Percentiles rank a stretch among this genome's conserved stretches.
Conservation (phyloP, 305 asterid species). For the Fraxinus sp. region DNA sequence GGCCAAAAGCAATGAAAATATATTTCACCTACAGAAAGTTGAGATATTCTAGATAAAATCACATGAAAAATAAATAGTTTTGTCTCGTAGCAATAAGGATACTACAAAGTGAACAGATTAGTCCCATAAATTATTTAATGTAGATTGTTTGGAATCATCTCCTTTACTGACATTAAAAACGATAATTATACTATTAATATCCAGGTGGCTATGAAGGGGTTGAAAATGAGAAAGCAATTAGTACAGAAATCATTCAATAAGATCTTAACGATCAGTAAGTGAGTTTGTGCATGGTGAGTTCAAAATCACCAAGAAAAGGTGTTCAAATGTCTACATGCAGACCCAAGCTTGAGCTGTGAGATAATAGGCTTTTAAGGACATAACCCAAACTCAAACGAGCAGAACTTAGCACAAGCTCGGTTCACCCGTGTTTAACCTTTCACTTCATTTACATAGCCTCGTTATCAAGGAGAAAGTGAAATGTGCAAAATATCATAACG, state of each 20-base stretch:
- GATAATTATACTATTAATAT: neutral
- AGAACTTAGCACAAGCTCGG: constrained; percentile 9
- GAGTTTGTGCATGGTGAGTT: neutral
- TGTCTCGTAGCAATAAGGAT: neutral
- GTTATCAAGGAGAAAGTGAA: neutral
- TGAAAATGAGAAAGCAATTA: neutral
- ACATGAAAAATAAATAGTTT: neutral
- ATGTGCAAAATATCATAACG: neutral
- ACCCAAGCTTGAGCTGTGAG: neutral
- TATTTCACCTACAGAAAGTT: neutral
- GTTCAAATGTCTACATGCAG: constrained; percentile 2
- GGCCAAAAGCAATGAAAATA: neutral
- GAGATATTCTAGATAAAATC: neutral
- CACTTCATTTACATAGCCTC: neutral
- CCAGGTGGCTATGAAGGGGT: neutral
- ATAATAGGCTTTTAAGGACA: neutral
- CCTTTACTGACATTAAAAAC: neutral
- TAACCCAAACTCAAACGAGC: constrained; percentile 5
- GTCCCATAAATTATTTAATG: neutral
- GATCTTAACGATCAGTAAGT: neutral
- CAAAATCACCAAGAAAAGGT: neutral
- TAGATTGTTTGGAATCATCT: neutral
- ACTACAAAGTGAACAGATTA: neutral
- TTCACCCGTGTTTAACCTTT: neutral
- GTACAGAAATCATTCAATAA: neutral